phyloP scores from a whole-genome alignment of 2,329 filamentous ascomycete species.

The Drechslera avenae region DNA sequence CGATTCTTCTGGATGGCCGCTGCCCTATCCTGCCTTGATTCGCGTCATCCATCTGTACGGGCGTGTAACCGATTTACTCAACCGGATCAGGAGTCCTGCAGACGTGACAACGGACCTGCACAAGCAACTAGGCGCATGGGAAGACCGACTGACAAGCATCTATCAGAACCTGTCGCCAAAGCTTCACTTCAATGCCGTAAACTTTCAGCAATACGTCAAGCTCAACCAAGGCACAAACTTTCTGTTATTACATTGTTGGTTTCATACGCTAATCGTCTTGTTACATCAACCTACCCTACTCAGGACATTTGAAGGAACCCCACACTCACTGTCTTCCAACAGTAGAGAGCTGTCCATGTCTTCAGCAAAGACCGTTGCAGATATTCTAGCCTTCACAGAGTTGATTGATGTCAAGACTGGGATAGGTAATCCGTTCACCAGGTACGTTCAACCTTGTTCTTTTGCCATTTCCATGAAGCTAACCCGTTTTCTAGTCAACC shows the following conservation, averaged over 20 bases:
- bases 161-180: slow-evolving; percentile 76
- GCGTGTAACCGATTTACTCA: slow-evolving; percentile 80
- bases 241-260: slow-evolving; percentile 86
- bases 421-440: slow-evolving; percentile 83
- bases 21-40: slow-evolving; percentile 79
- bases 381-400: slow-evolving; percentile 85
- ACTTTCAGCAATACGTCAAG: slow-evolving; percentile 84
- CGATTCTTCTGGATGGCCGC: slow-evolving; percentile 68
- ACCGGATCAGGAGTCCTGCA: slow-evolving; percentile 74
- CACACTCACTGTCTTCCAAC: slow-evolving; percentile 76
- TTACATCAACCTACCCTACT: slow-evolving; percentile 83
- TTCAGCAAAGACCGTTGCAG: slow-evolving; percentile 88
- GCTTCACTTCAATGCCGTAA: slow-evolving; percentile 81
- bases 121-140: slow-evolving; percentile 74
- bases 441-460: slow-evolving; percentile 25
- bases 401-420: slow-evolving; percentile 85
- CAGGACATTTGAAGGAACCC: slow-evolving; percentile 72
- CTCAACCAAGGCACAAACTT: slow-evolving; percentile 84
- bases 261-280: slow-evolving; percentile 83
- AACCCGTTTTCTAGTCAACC: slow-evolving; percentile 65
- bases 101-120: slow-evolving; percentile 78
- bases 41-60: slow-evolving; percentile 87
- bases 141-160: slow-evolving; percentile 74
- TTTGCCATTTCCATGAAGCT: slow-evolving; percentile 9
- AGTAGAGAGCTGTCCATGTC: slow-evolving; percentile 84